Conservation (phyloP, 75 land plant genomes). For the Azolla pinnata region DNA sequence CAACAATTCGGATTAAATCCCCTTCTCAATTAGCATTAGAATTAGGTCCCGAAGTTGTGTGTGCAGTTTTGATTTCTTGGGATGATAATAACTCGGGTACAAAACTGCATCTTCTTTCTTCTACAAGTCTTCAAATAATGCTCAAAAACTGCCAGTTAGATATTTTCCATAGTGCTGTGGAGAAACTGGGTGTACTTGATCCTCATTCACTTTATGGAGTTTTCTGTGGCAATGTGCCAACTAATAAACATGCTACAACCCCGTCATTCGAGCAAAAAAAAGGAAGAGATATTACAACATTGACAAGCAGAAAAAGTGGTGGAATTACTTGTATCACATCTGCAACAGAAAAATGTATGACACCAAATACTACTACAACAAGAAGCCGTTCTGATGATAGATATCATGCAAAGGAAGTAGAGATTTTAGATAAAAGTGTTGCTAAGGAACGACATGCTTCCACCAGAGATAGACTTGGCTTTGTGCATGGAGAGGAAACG, state of each 20-base stretch:
- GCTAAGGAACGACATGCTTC: not conserved
- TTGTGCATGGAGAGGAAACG: not conserved
- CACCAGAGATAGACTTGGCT: not conserved
- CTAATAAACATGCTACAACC: not conserved
- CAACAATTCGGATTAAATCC: not conserved
- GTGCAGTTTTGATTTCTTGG: constrained; percentile 10
- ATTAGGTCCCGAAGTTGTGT: not conserved
- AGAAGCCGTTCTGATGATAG: not conserved
- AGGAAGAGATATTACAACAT: not conserved
- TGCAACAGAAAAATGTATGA: not conserved
- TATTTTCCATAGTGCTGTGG: not conserved
- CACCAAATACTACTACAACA: not conserved
- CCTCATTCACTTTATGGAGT: not conserved
- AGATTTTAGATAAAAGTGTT: not conserved
- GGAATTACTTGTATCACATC: not conserved
- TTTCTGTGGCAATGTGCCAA: not conserved
- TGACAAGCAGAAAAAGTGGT: not conserved
- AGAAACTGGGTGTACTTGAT: not conserved
- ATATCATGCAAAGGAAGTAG: not conserved
- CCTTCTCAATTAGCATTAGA: too few species aligned
- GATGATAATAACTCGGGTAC: not conserved
- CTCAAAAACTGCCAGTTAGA: not conserved
- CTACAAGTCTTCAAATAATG: not conserved
- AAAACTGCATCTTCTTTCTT: not conserved
- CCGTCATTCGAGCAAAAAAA: not conserved